Percentiles rank a stretch among this genome's conserved stretches.
phyloP scores from a whole-genome alignment of 148 eudicot genomes.

The Beta vulgaris region DNA sequence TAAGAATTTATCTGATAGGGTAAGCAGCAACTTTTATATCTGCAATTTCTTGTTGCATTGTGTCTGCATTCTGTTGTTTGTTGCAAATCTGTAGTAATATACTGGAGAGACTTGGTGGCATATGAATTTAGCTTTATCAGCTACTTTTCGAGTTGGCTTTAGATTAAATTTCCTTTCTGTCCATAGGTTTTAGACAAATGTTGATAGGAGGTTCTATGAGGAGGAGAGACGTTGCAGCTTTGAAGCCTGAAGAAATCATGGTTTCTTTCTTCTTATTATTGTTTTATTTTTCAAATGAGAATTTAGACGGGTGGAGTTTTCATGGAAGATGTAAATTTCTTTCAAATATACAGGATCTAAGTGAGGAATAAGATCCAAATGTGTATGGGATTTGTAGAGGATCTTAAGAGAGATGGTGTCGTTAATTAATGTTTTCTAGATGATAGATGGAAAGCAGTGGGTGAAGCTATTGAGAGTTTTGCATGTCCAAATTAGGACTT shows the following conservation, averaged over 20 bases:
- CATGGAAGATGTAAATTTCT: neutral
- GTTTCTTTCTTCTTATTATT: neutral
- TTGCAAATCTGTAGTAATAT: conserved; percentile 1
- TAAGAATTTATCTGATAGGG: conserved; percentile 92
- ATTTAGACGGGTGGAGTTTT: neutral
- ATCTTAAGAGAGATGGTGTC: neutral
- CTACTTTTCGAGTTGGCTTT: neutral
- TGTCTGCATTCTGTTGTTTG: conserved; percentile 6
- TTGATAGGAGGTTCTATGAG: neutral
- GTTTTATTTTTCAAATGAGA: neutral
- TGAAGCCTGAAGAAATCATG: neutral
- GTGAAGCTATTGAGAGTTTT: neutral
- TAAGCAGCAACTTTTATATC: conserved; percentile 29
- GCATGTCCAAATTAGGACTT: neutral
- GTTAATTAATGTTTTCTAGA: neutral
- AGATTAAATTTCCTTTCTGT: neutral
- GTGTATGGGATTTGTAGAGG: neutral
- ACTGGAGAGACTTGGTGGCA: neutral
- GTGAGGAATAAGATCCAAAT: neutral
- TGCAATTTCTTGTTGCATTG: neutral
- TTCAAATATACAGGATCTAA: neutral
- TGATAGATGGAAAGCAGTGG: neutral
- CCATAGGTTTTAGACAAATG: neutral
- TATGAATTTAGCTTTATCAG: neutral
- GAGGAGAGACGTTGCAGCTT: neutral